phyloP scores from a whole-genome alignment of 2,329 filamentous ascomycete species.

The Fusarium tanahbumbuense region DNA sequence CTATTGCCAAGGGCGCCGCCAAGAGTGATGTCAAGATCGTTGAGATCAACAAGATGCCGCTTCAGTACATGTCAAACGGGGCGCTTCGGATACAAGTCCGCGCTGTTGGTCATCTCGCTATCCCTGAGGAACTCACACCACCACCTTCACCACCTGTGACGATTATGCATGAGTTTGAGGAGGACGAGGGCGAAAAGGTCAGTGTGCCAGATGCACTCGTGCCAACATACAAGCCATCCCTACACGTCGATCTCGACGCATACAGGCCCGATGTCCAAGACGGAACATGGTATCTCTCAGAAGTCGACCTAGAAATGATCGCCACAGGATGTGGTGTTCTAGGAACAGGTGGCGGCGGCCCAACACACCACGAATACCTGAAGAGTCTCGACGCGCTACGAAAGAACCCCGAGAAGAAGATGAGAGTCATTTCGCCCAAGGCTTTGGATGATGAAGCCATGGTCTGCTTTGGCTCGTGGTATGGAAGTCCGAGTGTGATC shows the following conservation, averaged over 20 bases:
- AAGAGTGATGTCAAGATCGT: conserved; percentile 56
- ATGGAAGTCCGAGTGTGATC: conserved; percentile 57
- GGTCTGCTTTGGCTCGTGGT: conserved; percentile 59
- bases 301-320: conserved; percentile 52
- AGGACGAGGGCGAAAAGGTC: conserved; percentile 44
- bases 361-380: conserved; percentile 58
- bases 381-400: conserved; percentile 55
- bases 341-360: conserved; percentile 54
- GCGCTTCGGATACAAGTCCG: conserved; percentile 52
- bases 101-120: conserved; percentile 50
- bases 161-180: conserved; percentile 24
- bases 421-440: conserved; percentile 56
- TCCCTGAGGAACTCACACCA: conserved; percentile 45
- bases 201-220: conserved; percentile 47
- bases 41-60: conserved; percentile 58
- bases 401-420: conserved; percentile 49
- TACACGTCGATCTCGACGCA: conserved; percentile 45
- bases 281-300: conserved; percentile 53
- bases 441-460: conserved; percentile 53
- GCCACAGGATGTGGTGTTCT: conserved; percentile 52
- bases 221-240: conserved; percentile 49
- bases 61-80: conserved; percentile 52
- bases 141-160: conserved; percentile 35
- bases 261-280: conserved; percentile 50
- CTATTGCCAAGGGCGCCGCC: conserved; percentile 49